Evolutionary conservation across 2,329 filamentous ascomycete species (phyloP).

Genomic region (Calonectria honghensis): DNA sequence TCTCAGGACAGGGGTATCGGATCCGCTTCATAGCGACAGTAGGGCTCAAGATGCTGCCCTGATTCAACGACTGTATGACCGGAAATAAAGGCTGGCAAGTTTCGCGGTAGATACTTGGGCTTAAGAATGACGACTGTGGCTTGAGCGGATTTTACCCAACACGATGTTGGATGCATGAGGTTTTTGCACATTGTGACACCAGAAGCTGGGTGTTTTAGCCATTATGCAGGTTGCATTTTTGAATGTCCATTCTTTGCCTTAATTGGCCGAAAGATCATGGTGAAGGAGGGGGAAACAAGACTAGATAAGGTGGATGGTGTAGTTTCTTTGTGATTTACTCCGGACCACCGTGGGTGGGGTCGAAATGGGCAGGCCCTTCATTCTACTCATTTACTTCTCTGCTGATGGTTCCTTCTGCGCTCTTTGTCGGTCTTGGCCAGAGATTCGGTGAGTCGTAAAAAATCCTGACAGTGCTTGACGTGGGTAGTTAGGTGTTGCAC

Average conservation of each 20-base stretch:
- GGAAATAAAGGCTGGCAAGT: not conserved
- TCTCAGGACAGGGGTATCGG: not conserved
- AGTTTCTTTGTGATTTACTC: not conserved
- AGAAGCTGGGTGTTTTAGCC: not conserved
- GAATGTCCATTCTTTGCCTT: not conserved
- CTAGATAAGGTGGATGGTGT: not conserved
- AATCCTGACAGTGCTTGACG: not conserved
- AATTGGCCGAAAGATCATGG: not conserved
- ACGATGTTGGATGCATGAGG: conserved; percentile 1
- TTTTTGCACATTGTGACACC: conserved; percentile 3
- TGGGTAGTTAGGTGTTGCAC: not conserved
- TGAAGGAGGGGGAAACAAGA: not conserved
- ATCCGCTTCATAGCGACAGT: not conserved
- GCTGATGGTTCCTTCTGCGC: not conserved
- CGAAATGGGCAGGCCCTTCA: not conserved
- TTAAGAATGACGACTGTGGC: not conserved
- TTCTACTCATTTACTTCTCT: not conserved
- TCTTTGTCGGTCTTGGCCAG: not conserved
- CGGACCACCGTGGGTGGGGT: not conserved
- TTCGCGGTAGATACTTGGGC: not conserved
- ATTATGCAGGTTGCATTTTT: not conserved
- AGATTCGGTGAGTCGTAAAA: not conserved
- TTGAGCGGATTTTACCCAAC: not conserved
- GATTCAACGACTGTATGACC: not conserved
- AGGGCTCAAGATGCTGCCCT: not conserved